phyloP scores from a whole-genome alignment of 331 rosid species.

The Acacia concinna region DNA sequence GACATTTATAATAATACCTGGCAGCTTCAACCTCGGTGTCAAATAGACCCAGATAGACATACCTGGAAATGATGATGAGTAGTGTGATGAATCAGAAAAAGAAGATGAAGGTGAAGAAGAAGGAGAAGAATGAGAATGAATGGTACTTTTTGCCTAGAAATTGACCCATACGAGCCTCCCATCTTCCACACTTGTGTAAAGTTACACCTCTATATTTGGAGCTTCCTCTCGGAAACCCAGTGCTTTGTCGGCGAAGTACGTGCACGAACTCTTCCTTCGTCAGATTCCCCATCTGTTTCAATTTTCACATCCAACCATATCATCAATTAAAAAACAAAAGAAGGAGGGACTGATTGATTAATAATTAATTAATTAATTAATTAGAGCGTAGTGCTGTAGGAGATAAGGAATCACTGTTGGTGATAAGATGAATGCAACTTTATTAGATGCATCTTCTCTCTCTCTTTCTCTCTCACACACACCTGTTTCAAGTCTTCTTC shows the following conservation, averaged over 20 bases:
- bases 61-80: conserved; percentile 47
- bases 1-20: conserved; percentile 41
- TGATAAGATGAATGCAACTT: conserved; percentile 37
- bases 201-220: conserved; percentile 99
- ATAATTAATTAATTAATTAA: not conserved
- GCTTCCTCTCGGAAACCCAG: conserved; percentile 99
- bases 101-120: not conserved
- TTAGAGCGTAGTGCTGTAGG: not conserved
- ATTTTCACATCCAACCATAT: conserved; percentile 27
- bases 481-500: conserved; percentile 96
- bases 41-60: conserved; percentile 91
- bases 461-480: not conserved
- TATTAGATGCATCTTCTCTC: not conserved
- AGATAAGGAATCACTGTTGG: conserved; percentile 41
- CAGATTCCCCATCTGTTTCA: conserved; percentile 83
- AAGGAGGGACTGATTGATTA: not conserved
- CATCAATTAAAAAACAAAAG: not conserved
- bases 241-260: conserved; percentile 99
- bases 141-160: conserved; percentile 94
- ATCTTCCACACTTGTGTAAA: conserved; percentile 97
- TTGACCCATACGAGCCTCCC: conserved; percentile 99
- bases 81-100: not conserved
- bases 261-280: conserved; percentile 98
- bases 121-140: not conserved
- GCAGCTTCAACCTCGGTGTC: conserved; percentile 98